Conservation (phyloP, 352 stramenopile genomes). For the Pythium monospermum region DNA sequence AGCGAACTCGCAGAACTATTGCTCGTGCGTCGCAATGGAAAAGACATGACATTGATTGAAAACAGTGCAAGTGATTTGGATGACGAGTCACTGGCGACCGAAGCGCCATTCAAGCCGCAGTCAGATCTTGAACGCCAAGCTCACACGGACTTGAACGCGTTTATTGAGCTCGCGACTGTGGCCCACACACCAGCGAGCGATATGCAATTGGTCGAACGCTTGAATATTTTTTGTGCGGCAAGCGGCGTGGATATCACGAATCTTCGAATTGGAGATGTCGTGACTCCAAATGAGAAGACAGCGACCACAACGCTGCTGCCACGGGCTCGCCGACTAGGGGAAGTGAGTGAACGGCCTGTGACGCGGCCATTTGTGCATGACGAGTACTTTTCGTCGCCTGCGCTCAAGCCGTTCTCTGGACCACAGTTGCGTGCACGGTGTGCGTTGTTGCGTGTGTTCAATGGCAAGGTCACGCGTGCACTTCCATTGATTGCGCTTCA, state of each 20-base stretch:
- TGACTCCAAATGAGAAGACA: conserved; percentile 26
- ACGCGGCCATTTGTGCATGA: conserved; percentile 47
- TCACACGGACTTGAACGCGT: conserved; percentile 43
- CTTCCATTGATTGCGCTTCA: conserved; percentile 82
- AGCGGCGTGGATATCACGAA: conserved; percentile 84
- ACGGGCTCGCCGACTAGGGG: conserved; percentile 16
- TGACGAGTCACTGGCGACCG: conserved; percentile 22
- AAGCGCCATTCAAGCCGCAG: conserved; percentile 33
- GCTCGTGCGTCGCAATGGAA: conserved; percentile 71
- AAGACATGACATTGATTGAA: conserved; percentile 85
- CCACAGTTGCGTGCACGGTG: conserved; percentile 86
- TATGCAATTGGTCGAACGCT: conserved; percentile 79
- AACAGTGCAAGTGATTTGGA: conserved; percentile 67
- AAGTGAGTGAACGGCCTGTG: too few species aligned
- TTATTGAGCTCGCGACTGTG: conserved; percentile 57
- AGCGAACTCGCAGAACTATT: conserved; percentile 87
- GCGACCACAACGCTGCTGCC: conserved; percentile 4
- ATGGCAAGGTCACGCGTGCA: conserved; percentile 85
- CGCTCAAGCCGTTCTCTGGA: conserved; percentile 51
- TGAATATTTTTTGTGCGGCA: conserved; percentile 78
- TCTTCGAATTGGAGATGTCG: conserved; percentile 57
- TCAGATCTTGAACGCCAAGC: conserved; percentile 48
- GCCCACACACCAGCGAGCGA: conserved; percentile 59
- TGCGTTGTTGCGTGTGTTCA: conserved; percentile 90
- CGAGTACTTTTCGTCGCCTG: conserved; percentile 67